A percentile compares a stretch with the other conserved stretches of the same genome.
Evolutionary conservation across 2,329 filamentous ascomycete species (phyloP).

Genomic region (Talaromyces verruculosus): DNA sequence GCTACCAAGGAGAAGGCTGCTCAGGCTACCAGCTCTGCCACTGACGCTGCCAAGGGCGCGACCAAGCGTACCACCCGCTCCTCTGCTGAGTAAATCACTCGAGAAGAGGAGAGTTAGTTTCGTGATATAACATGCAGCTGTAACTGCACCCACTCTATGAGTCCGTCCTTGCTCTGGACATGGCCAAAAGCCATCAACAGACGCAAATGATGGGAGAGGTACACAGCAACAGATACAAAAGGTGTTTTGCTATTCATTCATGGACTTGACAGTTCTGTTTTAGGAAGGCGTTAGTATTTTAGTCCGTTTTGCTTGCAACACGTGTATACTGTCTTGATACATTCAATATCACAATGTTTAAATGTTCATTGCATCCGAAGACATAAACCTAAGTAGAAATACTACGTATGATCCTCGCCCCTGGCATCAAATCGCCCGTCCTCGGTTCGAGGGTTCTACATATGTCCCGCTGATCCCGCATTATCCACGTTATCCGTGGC

Average conservation of each 20-base stretch:
- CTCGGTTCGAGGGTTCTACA: too few relatives aligned
- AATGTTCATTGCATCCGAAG: not conserved
- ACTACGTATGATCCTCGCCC: not conserved
- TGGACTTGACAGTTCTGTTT: conserved; percentile 2
- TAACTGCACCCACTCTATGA: not conserved
- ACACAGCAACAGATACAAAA: not conserved
- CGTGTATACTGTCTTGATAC: conserved; percentile 4
- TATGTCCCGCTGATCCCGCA: not conserved
- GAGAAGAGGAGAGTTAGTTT: not conserved
- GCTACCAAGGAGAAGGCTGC: conserved; percentile 65
- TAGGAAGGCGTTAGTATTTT: conserved; percentile 5
- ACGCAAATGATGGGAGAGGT: not conserved
- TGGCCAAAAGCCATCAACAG: not conserved
- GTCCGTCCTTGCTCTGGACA: not conserved
- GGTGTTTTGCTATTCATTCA: not conserved
- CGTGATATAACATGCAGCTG: not conserved
- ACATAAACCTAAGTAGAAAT: too few relatives aligned
- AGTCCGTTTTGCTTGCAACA: not conserved
- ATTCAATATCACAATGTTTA: conserved; percentile 3
- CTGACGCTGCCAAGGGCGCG: conserved; percentile 74
- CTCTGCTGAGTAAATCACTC: conserved; percentile 36
- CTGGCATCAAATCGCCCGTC: not conserved
- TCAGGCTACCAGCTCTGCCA: conserved; percentile 59
- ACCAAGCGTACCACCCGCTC: conserved; percentile 60
- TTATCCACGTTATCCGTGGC: not conserved